A percentile compares a stretch with the other conserved stretches of the same genome.
These are phyloP conservation scores for Arthrinium puccinioides DNA, from an alignment of 2,329 filamentous ascomycete genomes.

Conservation along the genomic window DNA sequence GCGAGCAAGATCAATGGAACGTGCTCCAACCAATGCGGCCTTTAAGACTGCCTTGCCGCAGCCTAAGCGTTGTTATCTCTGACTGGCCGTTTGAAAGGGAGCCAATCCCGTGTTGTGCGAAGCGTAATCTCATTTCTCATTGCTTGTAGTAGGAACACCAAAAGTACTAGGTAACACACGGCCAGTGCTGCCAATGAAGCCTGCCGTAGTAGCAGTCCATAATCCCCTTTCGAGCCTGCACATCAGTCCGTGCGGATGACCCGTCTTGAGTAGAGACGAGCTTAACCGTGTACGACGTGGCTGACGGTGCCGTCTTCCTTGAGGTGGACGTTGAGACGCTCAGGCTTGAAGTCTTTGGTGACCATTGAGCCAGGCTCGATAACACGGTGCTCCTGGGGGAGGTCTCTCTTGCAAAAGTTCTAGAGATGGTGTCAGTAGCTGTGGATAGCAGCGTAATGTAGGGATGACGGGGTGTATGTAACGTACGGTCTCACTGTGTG, in stretches of 20 bases:
- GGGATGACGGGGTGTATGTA: background rate
- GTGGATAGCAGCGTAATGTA: slow-evolving; percentile 2
- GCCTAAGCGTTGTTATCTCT: no score
- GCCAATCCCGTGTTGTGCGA: no score
- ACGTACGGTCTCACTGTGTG: slow-evolving; percentile 46
- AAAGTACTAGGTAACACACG: background rate
- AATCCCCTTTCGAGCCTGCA: no score
- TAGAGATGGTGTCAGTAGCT: slow-evolving; percentile 18
- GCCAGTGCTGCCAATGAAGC: no score
- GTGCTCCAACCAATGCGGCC: no score
- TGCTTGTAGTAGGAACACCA: background rate
- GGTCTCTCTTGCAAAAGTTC: slow-evolving; percentile 54
- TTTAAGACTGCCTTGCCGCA: no score
- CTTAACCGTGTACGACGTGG: slow-evolving; percentile 49
- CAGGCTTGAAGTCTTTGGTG: slow-evolving; percentile 47
- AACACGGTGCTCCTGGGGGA: slow-evolving; percentile 49
- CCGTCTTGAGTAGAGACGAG: no score
- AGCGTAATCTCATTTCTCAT: no score
- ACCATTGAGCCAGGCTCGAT: slow-evolving; percentile 50
- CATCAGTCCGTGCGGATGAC: no score
- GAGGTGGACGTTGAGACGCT: slow-evolving; percentile 52
- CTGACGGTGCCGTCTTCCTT: slow-evolving; percentile 54
- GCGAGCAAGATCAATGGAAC: no score
- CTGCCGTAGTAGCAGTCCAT: no score
- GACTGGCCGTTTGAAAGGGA: no score